Evolutionary conservation across 768 basidiomycete species (phyloP).

Genomic region (Infundibulicybe gibba): DNA sequence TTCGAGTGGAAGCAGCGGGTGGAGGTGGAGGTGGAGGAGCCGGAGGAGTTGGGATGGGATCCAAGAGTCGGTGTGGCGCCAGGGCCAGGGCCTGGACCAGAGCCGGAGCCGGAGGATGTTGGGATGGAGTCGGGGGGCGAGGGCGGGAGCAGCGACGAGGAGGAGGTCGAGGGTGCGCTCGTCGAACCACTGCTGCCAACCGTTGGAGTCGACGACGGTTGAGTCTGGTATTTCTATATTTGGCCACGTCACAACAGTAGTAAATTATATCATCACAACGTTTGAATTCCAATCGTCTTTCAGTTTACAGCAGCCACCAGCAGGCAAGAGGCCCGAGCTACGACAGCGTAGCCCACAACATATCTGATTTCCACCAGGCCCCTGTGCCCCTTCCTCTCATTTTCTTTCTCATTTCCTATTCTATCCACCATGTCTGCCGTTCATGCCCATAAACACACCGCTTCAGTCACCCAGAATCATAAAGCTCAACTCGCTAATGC

Average conservation of each 20-base stretch:
- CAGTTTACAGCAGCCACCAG: too few species aligned
- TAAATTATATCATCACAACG: background rate
- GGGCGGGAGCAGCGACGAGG: slow-evolving; percentile 21
- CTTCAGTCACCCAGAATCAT: slow-evolving; percentile 68
- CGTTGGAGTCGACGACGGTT: slow-evolving; percentile 11
- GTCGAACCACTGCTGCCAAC: slow-evolving; percentile 20
- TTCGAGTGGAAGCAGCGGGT: slow-evolving; percentile 85
- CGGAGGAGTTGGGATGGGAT: slow-evolving; percentile 74
- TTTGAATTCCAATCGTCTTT: background rate
- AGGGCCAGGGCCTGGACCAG: slow-evolving; percentile 27
- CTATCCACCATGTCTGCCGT: slow-evolving; percentile 38
- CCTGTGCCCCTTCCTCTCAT: too few species aligned
- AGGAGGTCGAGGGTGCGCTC: slow-evolving; percentile 27
- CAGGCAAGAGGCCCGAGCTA: too few species aligned
- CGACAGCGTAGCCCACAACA: too few species aligned
- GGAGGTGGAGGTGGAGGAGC: slow-evolving; percentile 74
- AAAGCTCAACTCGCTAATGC: slow-evolving; percentile 90
- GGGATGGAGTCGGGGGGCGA: slow-evolving; percentile 20
- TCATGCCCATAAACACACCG: slow-evolving; percentile 57
- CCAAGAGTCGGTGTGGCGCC: slow-evolving; percentile 41
- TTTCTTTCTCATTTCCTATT: too few species aligned
- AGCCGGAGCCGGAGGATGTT: slow-evolving; percentile 13
- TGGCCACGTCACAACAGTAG: background rate
- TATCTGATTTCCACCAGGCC: too few species aligned
- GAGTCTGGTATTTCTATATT: slow-evolving; percentile 1